Base-by-base conservation (phyloP, 1,284 basidiomycete genomes). In the Phellinidium pouzarii region DNA sequence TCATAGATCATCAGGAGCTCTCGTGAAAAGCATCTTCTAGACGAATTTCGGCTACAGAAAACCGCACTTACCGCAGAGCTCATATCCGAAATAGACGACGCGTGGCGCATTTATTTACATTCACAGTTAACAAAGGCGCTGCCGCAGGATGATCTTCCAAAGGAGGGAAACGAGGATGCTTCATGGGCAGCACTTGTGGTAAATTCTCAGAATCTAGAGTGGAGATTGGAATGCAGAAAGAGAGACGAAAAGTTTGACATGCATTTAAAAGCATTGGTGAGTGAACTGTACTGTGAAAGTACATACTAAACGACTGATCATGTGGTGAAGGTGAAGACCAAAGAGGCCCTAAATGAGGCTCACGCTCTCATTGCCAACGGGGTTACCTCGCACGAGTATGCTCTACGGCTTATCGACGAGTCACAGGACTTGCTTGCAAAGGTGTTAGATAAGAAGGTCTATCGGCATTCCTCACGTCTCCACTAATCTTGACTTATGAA, bases 191-290 rank as follows among this genome's bases (percentile, higher is more conserved):
- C 69, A 29, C 69, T 92, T 1, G 64, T 72, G 25, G 67, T 72
- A 31, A 72, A 70, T 57, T 67, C 77, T 61, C 66, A 72, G 60
- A 72, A 80, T 65, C 71, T 69, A 50, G 72, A 79, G 56, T 91
- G 85, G 83, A 86, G 80, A 59, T 74, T 76, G 48, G 82, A 84
- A 54, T 82, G 83, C 60, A 65, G 87, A 61, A 80, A 77, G 62
- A 78, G 81, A 60, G 87, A 94, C 59, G 93, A 95, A 69, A 95
- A 94, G 68, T 94, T 94, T 64, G 82, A 85, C 44, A 88, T 96
- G 88, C 76, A 93, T 69, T 77, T 91, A 60, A 72, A 80, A 26
- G 78, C 85, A 57, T 78, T 93, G 61, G 86, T 87, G 62, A 63
- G 83, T 72, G 50, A 25, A 44, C 19, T 48, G 3, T 48, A 25